Conservation (phyloP, 148 eudicot genomes). For the Chenopodium album region DNA sequence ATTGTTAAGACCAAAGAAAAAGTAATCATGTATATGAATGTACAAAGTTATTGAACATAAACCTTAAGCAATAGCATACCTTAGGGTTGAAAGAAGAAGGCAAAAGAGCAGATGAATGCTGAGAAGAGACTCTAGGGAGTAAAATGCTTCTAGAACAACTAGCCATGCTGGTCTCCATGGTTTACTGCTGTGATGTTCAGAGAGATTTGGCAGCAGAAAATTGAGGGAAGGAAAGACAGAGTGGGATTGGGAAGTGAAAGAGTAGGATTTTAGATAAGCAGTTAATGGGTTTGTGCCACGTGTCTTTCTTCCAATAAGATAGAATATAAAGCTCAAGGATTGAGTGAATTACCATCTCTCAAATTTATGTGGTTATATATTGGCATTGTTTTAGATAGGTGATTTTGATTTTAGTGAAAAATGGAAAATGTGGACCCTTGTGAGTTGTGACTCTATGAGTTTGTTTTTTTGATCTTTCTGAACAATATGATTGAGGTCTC, state of each 20-base stretch:
- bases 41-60: background rate
- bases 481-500: background rate
- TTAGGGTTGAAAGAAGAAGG: slow-evolving; percentile 53
- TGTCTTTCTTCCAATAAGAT: slow-evolving; percentile 44
- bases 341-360: slow-evolving; percentile 42
- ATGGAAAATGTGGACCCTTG: background rate
- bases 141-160: slow-evolving; percentile 61
- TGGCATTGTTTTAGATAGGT: background rate
- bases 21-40: background rate
- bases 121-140: slow-evolving; percentile 61
- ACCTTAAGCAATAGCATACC: slow-evolving; percentile 32
- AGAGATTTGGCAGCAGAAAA: background rate
- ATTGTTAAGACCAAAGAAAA: background rate
- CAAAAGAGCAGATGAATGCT: slow-evolving; percentile 54
- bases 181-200: background rate
- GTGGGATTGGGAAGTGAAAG: slow-evolving; percentile 13
- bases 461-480: background rate
- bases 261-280: slow-evolving; percentile 57
- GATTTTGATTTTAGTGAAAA: background rate
- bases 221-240: background rate
- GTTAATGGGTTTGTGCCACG: slow-evolving; percentile 60
- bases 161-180: slow-evolving; percentile 72
- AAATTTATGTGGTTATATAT: slow-evolving; percentile 49
- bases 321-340: slow-evolving; percentile 21
- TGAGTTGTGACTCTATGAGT: background rate